phyloP scores from a whole-genome alignment of 768 basidiomycete genomes.

The Leucocoprinus leucothites region DNA sequence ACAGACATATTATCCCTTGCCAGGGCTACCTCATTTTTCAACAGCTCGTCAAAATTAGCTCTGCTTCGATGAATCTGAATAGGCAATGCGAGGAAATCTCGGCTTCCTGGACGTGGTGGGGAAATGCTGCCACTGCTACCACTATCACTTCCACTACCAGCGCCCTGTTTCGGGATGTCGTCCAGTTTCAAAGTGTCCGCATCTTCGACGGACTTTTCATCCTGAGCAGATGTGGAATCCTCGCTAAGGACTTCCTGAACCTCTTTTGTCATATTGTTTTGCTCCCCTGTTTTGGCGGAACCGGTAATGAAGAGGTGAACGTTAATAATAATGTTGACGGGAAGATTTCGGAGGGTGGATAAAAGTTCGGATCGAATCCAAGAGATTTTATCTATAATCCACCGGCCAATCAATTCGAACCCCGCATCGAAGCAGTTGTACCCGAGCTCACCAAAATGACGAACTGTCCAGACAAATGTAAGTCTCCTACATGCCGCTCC shows the following conservation, averaged over 20 bases:
- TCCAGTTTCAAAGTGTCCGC: constrained; percentile 16
- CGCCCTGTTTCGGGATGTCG: constrained; percentile 21
- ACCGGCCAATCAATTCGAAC: background rate
- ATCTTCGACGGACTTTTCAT: background rate
- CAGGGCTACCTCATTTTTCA: constrained; percentile 33
- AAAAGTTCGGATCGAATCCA: constrained; percentile 44
- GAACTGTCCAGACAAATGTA: constrained; percentile 43
- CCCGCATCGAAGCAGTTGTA: background rate
- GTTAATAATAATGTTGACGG: constrained; percentile 28
- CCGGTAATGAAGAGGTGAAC: constrained; percentile 41
- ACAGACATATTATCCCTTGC: constrained; percentile 41
- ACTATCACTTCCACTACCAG: background rate
- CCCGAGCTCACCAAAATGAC: constrained; percentile 31
- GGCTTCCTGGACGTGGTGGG: constrained; percentile 4
- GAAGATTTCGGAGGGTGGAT: constrained; percentile 26
- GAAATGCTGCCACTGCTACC: constrained; percentile 4
- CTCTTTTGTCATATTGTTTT: constrained; percentile 6
- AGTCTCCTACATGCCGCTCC: constrained; percentile 27
- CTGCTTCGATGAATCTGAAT: constrained; percentile 22
- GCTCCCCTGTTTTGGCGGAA: background rate
- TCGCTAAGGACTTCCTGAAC: constrained; percentile 17
- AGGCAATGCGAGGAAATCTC: background rate
- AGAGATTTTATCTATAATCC: constrained; percentile 30
- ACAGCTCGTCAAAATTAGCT: constrained; percentile 35
- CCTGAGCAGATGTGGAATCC: constrained; percentile 18